A percentile compares a stretch with the other conserved stretches of the same genome.
Conservation (phyloP, 148 eudicot genomes). For the Polygonum aviculare region DNA sequence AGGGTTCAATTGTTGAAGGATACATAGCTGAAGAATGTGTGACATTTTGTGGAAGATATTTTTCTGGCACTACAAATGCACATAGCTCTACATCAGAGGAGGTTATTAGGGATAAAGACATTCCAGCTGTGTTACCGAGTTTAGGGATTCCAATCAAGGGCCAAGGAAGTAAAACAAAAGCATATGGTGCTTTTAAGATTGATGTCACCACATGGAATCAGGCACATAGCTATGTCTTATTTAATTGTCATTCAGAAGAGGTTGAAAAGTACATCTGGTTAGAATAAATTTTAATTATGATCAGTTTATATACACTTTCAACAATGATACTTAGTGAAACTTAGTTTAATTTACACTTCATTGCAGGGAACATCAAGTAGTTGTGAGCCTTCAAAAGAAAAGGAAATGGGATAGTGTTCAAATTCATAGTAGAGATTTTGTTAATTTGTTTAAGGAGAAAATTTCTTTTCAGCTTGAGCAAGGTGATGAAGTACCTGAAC, state of each 20-base stretch:
- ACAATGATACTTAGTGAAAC: neutral
- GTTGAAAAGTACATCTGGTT: too few relatives aligned
- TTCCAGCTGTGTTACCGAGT: neutral
- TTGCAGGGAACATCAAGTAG: neutral
- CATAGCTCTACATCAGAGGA: neutral
- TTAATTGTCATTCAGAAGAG: neutral
- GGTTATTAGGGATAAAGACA: neutral
- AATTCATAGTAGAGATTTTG: neutral
- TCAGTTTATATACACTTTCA: too few relatives aligned
- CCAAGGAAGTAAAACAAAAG: neutral
- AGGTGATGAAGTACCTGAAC: neutral
- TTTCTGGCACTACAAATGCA: neutral
- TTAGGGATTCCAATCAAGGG: neutral
- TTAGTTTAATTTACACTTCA: too few relatives aligned
- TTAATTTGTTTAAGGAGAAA: neutral
- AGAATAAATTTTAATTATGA: neutral
- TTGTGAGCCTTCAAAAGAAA: neutral
- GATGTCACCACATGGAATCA: neutral
- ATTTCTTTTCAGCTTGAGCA: neutral
- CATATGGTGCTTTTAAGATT: neutral
- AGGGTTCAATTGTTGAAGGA: constrained; percentile 2
- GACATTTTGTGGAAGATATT: neutral
- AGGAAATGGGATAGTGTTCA: neutral
- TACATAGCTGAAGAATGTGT: neutral
- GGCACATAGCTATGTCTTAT: neutral